Evolutionary conservation across 2,329 filamentous ascomycete species (phyloP), one percentile per base, ranked within the genome.

Genomic region (Colletotrichum agaves): DNA sequence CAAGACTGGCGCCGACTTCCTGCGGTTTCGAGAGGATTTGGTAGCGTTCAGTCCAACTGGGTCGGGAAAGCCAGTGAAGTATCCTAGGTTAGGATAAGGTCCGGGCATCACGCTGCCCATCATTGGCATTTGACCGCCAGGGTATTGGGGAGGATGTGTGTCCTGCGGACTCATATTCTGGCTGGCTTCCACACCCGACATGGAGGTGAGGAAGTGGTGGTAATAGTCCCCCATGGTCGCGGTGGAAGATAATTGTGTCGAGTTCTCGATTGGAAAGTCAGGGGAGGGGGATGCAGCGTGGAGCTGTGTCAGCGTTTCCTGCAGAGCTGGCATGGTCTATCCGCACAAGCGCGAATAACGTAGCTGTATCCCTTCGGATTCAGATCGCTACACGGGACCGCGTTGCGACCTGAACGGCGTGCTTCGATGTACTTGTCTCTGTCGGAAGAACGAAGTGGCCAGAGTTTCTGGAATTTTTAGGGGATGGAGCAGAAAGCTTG

Each of bases 191-290:
- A 78, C 77, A 61, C 82, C 84, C 65, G 82, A 80, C 81, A 85
- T 83, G 37, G 84, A 84, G 71, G 84, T 81, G 62, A 87, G 78
- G 72, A 87, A 87, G 70, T 84, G 82, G 57, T 85, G 83, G 71
- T 88, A 88, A 73, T 85, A 86, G 70, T 87, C 85, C 74, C 82
- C 83, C 86, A 88, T 88, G 64, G 70, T 72, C 46, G 39, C 47
- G 52, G 17, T 53, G 47, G 31, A 27, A 21, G 23, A 15, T 33
- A 53, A 50, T 44, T 55, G 47, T 23, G 44, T 35, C 19, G 37
- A 37, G 47, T 5, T 41, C 39, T 44, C 23, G 56, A 27, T 46
- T 43, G 41, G 41, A 13, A 64, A 46, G 44, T 56, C 46, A 50
- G 61, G 27, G 47, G 27, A 43, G 27, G 43, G 46, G 33, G 13